Evolutionary conservation across 208 protist species (phyloP).

Genomic region (Histomonas meleagridis): DNA sequence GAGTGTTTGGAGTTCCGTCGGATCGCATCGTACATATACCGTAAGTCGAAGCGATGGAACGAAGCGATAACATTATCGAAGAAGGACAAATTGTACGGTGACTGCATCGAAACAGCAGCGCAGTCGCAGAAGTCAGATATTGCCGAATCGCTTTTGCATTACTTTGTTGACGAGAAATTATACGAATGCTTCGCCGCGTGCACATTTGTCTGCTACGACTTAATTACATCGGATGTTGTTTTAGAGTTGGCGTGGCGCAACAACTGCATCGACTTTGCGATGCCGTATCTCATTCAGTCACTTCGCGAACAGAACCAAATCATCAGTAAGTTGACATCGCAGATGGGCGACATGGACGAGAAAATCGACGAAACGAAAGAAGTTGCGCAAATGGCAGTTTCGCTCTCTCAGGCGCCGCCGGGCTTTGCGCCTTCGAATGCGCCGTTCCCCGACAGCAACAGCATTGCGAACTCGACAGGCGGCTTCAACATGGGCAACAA

Average conservation of each 20-base stretch:
- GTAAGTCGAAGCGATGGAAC: constrained; percentile 55
- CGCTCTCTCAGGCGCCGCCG: not conserved
- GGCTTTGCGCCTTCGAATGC: not conserved
- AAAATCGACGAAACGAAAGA: not conserved
- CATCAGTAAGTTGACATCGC: constrained; percentile 59
- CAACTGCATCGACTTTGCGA: constrained; percentile 83
- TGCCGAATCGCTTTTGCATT: constrained; percentile 80
- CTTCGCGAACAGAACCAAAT: constrained; percentile 74
- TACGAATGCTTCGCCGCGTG: constrained; percentile 46
- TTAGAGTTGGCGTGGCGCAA: constrained; percentile 94
- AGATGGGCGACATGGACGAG: constrained; percentile 13
- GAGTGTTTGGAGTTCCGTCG: constrained; percentile 94
- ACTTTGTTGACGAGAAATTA: constrained; percentile 81
- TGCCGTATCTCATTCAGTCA: constrained; percentile 96
- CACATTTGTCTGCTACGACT: constrained; percentile 87
- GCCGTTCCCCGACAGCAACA: not conserved
- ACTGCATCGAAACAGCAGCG: constrained; percentile 91
- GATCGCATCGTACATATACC: constrained; percentile 89
- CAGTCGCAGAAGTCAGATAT: constrained; percentile 71
- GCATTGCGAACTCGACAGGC: too few species aligned
- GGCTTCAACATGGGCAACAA: too few species aligned
- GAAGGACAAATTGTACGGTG: constrained; percentile 86
- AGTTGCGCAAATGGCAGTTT: not conserved
- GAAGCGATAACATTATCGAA: constrained; percentile 82
- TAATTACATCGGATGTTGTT: constrained; percentile 68